Percentiles rank a stretch among this genome's conserved stretches.
These are phyloP conservation scores for Hibiscus syriacus DNA, from an alignment of 345 rosid genomes.

Conservation along the genomic window DNA sequence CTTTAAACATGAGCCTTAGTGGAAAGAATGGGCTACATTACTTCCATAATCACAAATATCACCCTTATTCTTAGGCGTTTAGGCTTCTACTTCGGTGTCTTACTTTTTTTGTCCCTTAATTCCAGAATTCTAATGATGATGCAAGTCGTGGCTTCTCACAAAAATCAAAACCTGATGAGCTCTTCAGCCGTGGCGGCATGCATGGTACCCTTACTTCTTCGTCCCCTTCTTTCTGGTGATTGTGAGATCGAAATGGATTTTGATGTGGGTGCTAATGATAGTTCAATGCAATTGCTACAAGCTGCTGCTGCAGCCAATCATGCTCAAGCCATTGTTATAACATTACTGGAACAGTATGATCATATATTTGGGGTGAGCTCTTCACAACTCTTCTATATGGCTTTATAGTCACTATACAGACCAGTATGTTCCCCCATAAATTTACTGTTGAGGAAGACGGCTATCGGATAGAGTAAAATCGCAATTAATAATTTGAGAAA, in stretches of 20 bases:
- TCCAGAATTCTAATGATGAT: conserved; percentile 90
- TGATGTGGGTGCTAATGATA: conserved; percentile 86
- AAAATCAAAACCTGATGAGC: conserved; percentile 84
- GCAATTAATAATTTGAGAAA: too few relatives aligned
- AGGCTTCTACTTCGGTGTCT: neutral
- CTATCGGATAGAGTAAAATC: too few relatives aligned
- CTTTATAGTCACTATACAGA: neutral
- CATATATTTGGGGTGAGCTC: conserved; percentile 81
- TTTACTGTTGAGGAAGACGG: too few relatives aligned
- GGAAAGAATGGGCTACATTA: neutral
- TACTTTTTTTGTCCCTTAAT: conserved; percentile 15
- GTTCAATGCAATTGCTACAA: conserved; percentile 80
- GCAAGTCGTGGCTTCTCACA: conserved; percentile 78
- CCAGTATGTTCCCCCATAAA: neutral
- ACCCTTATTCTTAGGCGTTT: neutral
- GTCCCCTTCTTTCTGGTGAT: conserved; percentile 93
- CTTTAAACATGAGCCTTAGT: neutral
- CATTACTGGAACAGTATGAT: conserved; percentile 79
- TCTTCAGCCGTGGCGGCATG: conserved; percentile 97
- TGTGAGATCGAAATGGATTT: conserved; percentile 89
- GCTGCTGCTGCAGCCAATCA: conserved; percentile 99
- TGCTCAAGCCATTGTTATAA: conserved; percentile 96
- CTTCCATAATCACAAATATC: neutral
- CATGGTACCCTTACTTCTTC: conserved; percentile 99
- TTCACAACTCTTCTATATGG: neutral